Percentiles rank a stretch among this genome's conserved stretches.
Conservation (phyloP, 495 filamentous ascomycete species). For the Endocarpon pusillum region DNA sequence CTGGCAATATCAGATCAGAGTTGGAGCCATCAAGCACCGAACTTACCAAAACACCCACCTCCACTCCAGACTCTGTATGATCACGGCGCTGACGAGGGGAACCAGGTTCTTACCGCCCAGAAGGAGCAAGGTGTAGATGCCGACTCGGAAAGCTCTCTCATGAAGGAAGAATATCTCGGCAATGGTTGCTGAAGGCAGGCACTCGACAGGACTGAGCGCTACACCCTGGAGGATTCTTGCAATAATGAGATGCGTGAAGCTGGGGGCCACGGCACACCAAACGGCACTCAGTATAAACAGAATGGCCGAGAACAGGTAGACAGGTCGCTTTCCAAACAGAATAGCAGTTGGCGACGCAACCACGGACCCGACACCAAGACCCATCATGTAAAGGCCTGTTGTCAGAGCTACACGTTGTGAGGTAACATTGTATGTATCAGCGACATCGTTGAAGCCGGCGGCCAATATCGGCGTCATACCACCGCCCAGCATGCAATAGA, state of each 20-base stretch:
- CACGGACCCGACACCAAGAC: constrained; percentile 70
- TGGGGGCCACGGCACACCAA: constrained; percentile 77
- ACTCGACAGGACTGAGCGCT: constrained; percentile 82
- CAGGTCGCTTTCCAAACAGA: constrained; percentile 74
- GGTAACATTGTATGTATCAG: constrained; percentile 48
- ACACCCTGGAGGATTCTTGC: constrained; percentile 79
- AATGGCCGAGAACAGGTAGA: constrained; percentile 66
- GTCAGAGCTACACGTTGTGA: constrained; percentile 69
- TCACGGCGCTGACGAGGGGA: constrained; percentile 71
- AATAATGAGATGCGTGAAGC: constrained; percentile 60
- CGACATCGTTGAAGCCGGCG: constrained; percentile 76
- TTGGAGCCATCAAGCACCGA: not conserved
- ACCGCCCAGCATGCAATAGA: constrained; percentile 84
- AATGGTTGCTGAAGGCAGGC: constrained; percentile 83
- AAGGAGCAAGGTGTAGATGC: constrained; percentile 84
- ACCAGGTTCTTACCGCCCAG: constrained; percentile 88
- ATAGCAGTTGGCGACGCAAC: constrained; percentile 84
- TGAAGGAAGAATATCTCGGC: constrained; percentile 96
- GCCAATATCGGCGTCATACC: constrained; percentile 86
- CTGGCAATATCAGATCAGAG: constrained; percentile 17
- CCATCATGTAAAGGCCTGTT: constrained; percentile 91
- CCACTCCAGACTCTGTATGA: constrained; percentile 67
- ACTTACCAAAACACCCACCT: constrained; percentile 83
- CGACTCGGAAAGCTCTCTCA: constrained; percentile 82
- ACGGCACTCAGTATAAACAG: constrained; percentile 61